Conservation (phyloP, 345 rosid species). For the Microthlaspi erraticum region DNA sequence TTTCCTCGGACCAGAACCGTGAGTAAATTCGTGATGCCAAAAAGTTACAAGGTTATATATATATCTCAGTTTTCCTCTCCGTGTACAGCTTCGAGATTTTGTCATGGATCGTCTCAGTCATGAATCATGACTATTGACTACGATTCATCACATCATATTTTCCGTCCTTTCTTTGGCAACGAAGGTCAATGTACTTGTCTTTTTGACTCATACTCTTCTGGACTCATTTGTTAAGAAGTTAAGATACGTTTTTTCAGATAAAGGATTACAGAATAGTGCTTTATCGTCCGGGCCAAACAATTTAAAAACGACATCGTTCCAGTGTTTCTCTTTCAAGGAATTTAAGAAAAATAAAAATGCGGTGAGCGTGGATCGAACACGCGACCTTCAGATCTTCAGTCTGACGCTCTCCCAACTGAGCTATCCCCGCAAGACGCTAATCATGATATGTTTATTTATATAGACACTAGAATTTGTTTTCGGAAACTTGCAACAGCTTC, state of each 20-base stretch:
- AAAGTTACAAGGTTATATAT: too few relatives aligned
- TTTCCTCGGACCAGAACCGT: too few relatives aligned
- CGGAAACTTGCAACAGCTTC: too few relatives aligned
- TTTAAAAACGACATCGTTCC: not conserved
- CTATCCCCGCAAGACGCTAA: constrained; percentile 50
- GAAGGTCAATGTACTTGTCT: not conserved
- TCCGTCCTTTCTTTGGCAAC: too few relatives aligned
- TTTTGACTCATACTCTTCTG: not conserved
- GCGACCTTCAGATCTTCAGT: constrained; percentile 99
- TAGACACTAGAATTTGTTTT: not conserved
- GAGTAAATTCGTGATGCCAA: too few relatives aligned
- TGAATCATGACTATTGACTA: too few relatives aligned
- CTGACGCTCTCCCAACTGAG: constrained; percentile 96
- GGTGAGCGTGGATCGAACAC: constrained; percentile 99
- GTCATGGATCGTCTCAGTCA: too few relatives aligned
- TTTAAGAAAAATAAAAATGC: constrained; percentile 38
- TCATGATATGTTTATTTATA: rapidly evolving
- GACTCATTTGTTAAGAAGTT: not conserved
- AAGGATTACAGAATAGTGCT: not conserved
- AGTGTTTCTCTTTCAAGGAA: not conserved
- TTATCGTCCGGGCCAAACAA: not conserved
- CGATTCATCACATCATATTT: too few relatives aligned
- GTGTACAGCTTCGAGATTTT: too few relatives aligned
- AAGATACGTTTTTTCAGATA: constrained; percentile 9
- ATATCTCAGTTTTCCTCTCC: too few relatives aligned